These are phyloP conservation scores for Candida wancherniae DNA, from an alignment of 805 yeast species.

Conservation along the genomic window DNA sequence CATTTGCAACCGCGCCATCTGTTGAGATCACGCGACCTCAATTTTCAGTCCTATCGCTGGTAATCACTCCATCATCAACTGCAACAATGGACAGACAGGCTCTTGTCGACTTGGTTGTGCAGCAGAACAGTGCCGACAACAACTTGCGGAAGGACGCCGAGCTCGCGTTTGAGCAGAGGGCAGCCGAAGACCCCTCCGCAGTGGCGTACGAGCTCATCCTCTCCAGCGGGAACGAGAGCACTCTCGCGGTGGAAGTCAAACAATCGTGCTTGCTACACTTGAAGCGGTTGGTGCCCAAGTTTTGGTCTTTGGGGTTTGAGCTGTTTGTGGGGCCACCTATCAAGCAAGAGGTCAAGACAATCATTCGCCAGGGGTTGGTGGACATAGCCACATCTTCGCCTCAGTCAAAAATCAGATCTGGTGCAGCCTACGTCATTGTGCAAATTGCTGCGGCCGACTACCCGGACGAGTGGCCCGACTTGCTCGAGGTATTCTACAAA, in stretches of 20 bases:
- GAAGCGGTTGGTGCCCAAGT: constrained; percentile 61
- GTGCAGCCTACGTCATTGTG: constrained; percentile 70
- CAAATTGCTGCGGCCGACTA: constrained; percentile 86
- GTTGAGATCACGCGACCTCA: background rate
- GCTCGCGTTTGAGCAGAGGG: constrained; percentile 36
- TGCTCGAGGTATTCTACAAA: constrained; percentile 47
- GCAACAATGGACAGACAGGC: background rate
- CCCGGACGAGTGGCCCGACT: constrained; percentile 93
- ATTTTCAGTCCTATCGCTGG: too few species aligned
- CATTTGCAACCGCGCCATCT: background rate
- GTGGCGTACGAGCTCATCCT: constrained; percentile 40
- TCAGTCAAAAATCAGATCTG: constrained; percentile 57
- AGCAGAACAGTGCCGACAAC: constrained; percentile 47
- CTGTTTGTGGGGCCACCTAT: constrained; percentile 68
- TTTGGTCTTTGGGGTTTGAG: constrained; percentile 82
- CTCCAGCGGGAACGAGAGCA: constrained; percentile 30
- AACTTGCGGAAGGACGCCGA: constrained; percentile 50
- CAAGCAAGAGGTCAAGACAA: constrained; percentile 45
- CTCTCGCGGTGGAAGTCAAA: constrained; percentile 34
- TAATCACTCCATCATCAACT: too few species aligned
- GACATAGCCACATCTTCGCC: constrained; percentile 38
- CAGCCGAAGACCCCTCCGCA: constrained; percentile 47
- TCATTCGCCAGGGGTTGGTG: constrained; percentile 49
- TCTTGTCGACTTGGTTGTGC: constrained; percentile 12
- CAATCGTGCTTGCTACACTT: constrained; percentile 66